Evolutionary conservation across 495 filamentous ascomycete species (phyloP).

Genomic region (Aspergillus leporis): DNA sequence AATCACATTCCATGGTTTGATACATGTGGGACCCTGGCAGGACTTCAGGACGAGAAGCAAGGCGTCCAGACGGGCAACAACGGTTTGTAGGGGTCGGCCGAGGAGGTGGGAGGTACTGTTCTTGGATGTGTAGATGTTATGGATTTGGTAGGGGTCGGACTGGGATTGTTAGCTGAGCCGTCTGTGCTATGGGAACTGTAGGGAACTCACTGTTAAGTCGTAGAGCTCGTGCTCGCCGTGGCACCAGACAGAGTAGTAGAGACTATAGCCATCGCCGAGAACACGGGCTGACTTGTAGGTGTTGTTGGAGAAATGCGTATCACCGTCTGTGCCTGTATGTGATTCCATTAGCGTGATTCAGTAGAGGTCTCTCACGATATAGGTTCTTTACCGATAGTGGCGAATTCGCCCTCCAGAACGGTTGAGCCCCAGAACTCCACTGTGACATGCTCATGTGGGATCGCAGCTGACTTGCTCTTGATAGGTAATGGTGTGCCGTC

Average conservation of each 20-base stretch:
- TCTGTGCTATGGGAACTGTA: background rate
- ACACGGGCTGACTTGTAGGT: slow-evolving; percentile 66
- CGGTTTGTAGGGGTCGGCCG: slow-evolving; percentile 43
- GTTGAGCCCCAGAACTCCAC: slow-evolving; percentile 66
- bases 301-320: slow-evolving; percentile 46
- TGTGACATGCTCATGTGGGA: slow-evolving; percentile 63
- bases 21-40: slow-evolving; percentile 57
- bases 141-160: slow-evolving; percentile 60
- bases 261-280: slow-evolving; percentile 51
- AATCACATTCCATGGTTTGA: slow-evolving; percentile 58
- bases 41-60: slow-evolving; percentile 65
- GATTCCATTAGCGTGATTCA: slow-evolving; percentile 1
- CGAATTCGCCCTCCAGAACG: slow-evolving; percentile 48
- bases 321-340: slow-evolving; percentile 24
- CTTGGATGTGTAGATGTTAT: slow-evolving; percentile 52
- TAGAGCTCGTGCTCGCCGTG: slow-evolving; percentile 65
- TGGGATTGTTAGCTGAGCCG: slow-evolving; percentile 19
- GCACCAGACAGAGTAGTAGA: slow-evolving; percentile 69
- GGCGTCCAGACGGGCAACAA: slow-evolving; percentile 56
- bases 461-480: slow-evolving; percentile 27
- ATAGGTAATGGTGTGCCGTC: slow-evolving; percentile 61
- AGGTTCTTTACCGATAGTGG: slow-evolving; percentile 29
- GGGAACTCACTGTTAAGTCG: slow-evolving; percentile 52
- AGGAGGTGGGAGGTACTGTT: slow-evolving; percentile 31
- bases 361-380: too few species aligned